phyloP scores from a whole-genome alignment of 257 asterid species.

The Solanum habrochaites region DNA sequence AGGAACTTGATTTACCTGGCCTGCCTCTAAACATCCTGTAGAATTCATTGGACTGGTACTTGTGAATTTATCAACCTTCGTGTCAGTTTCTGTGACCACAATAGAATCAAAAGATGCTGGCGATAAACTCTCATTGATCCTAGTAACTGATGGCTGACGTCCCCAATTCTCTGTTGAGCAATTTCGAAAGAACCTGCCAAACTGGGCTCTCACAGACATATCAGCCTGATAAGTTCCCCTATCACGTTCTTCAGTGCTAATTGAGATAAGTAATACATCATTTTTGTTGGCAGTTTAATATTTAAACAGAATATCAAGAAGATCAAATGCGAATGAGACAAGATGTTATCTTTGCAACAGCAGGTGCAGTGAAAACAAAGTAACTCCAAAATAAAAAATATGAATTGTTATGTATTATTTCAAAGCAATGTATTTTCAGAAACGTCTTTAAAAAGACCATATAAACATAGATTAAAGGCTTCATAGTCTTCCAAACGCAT shows the following conservation, averaged over 20 bases:
- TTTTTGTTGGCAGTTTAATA: background rate
- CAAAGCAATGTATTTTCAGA: background rate
- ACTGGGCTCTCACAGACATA: slow-evolving; percentile 52
- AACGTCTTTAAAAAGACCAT: background rate
- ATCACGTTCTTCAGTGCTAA: background rate
- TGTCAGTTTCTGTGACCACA: slow-evolving; percentile 44
- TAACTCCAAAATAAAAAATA: background rate
- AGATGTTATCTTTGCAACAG: background rate
- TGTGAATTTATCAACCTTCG: slow-evolving; percentile 39
- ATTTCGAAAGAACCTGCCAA: slow-evolving; percentile 32
- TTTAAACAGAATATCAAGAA: background rate
- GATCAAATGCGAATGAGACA: background rate
- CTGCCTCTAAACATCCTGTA: slow-evolving; percentile 41
- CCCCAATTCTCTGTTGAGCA: slow-evolving; percentile 37
- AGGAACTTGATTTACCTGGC: slow-evolving; percentile 23
- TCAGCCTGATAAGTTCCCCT: slow-evolving; percentile 46
- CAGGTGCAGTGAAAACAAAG: background rate
- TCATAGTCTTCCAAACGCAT: background rate
- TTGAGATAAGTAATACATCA: background rate
- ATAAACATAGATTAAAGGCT: background rate
- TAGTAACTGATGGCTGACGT: slow-evolving; percentile 53
- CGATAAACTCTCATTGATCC: slow-evolving; percentile 47
- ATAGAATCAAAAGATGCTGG: slow-evolving; percentile 64
- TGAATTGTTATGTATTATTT: background rate
- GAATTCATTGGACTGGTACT: slow-evolving; percentile 38